Conservation (phyloP, 352 stramenopile species). For the Phytopythium helicoides region DNA sequence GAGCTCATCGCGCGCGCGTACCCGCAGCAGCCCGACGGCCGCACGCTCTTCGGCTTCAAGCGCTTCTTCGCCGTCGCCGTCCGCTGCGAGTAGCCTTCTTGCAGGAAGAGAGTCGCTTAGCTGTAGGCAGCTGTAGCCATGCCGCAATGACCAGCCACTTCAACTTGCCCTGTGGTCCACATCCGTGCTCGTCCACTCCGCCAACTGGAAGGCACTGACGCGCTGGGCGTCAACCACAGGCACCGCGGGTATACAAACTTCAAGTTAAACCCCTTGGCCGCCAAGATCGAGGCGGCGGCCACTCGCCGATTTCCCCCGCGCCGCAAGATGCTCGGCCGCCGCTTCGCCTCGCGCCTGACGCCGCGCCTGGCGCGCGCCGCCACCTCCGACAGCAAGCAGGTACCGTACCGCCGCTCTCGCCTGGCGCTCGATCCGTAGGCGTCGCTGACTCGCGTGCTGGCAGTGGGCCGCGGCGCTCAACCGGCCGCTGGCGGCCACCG, state of each 20-base stretch:
- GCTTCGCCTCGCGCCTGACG: slow-evolving; percentile 14
- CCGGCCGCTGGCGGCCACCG: slow-evolving; percentile 80
- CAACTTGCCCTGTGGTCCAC: too few species aligned
- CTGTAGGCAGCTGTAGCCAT: too few species aligned
- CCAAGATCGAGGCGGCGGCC: too few species aligned
- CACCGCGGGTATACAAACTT: too few species aligned
- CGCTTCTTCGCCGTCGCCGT: slow-evolving; percentile 66
- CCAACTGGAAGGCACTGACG: too few species aligned
- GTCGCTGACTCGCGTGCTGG: background rate
- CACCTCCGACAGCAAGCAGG: slow-evolving; percentile 56
- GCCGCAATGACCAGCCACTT: too few species aligned
- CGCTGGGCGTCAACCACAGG: too few species aligned
- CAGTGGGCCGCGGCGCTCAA: slow-evolving; percentile 85
- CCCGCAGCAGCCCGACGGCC: slow-evolving; percentile 49
- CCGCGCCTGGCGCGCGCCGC: slow-evolving; percentile 28
- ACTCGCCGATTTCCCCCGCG: too few species aligned
- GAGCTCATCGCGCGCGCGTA: slow-evolving; percentile 55
- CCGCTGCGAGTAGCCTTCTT: slow-evolving; percentile 17
- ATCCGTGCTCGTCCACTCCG: too few species aligned
- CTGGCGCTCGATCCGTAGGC: too few species aligned
- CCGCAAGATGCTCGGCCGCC: slow-evolving; percentile 12
- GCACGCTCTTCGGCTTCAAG: slow-evolving; percentile 64
- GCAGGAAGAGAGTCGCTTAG: too few species aligned
- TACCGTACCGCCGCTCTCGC: slow-evolving; percentile 9
- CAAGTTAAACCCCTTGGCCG: too few species aligned